Evolutionary conservation across 129 eudicot species (phyloP), one percentile per base, ranked within the genome.

Genomic region (Flaveria linearis): DNA sequence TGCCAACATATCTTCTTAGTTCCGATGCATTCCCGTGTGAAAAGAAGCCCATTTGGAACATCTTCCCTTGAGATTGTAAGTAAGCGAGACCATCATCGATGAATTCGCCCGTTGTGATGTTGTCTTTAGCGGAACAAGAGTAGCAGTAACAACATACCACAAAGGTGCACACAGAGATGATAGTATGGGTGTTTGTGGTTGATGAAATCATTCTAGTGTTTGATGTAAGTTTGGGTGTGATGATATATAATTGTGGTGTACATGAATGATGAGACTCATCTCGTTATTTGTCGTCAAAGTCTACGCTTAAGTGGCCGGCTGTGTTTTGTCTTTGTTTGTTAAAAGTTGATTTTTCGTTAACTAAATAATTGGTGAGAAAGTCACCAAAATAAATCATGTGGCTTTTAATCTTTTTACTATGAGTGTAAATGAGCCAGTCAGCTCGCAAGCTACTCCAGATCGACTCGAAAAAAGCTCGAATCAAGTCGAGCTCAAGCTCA

Each of bases 21-120:
- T 39, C 55, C 4, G 9, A 55, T 53, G 58, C 25, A 5, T 9
- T 56, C 47, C 13, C 47, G 22, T 58, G 85, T 45, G 77, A 14
- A 62, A 85, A 88, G 73, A 88, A 88, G 6, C 92, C 92, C 51
- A 85, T 69, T 45, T 12, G 75, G 33, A 88, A 88, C 30, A n/a
- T 81, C 42, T 70, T 79, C 16, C 49, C 76, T 0, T 73, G 5
- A 3, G 88, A 85, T 26, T 60, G 58, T 15, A 86, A 56, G 39
- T 74, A 67, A 20, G 56, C 66, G 2, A 13, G 10, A 23, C 74
- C 92, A 49, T 84, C 81, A 0, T 58, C 17, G 65, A 78, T 47
- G 73, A 52, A 49, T 76, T 45, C 76, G 42, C 80, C 73, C 5
- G 43, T 76, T 42, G 82, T 72, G 11, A 87, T 77, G 57, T 61